Evolutionary conservation across 2,329 filamentous ascomycete genomes (phyloP).

Genomic region (Xylaria sp.): DNA sequence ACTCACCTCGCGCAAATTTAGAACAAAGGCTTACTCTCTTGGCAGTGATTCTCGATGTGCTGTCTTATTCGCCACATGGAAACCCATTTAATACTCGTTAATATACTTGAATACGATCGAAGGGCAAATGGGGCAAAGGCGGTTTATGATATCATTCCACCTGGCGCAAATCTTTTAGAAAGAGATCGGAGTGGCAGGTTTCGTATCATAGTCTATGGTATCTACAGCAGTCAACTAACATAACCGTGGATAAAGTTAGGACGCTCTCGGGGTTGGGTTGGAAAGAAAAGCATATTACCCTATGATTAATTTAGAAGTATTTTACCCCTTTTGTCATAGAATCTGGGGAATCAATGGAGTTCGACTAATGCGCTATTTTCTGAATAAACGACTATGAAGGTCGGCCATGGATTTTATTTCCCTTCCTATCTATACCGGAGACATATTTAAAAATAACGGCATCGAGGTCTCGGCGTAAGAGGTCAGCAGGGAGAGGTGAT

Average conservation of each 20-base stretch:
- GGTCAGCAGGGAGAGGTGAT: not conserved
- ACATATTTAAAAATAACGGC: not conserved
- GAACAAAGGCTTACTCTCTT: not conserved
- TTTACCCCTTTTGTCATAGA: too few relatives aligned
- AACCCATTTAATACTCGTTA: not conserved
- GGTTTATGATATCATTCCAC: not conserved
- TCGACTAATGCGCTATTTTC: too few relatives aligned
- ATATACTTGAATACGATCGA: not conserved
- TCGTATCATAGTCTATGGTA: too few relatives aligned
- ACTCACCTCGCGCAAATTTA: not conserved
- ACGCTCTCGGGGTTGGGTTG: not conserved
- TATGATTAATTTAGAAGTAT: too few relatives aligned
- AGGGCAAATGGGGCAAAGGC: not conserved
- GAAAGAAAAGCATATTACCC: too few relatives aligned
- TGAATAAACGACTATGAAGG: too few relatives aligned
- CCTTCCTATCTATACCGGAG: too few relatives aligned
- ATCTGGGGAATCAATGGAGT: too few relatives aligned
- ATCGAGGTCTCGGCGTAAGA: not conserved
- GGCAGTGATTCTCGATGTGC: not conserved
- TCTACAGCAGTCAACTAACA: not conserved
- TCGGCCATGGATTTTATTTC: too few relatives aligned
- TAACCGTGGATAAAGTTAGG: not conserved
- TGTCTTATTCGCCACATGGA: not conserved
- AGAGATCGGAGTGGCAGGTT: too few relatives aligned
- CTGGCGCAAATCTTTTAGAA: not conserved